phyloP scores from a whole-genome alignment of 192 early-diverging fungal genomes.

The Coemansia sp. region DNA sequence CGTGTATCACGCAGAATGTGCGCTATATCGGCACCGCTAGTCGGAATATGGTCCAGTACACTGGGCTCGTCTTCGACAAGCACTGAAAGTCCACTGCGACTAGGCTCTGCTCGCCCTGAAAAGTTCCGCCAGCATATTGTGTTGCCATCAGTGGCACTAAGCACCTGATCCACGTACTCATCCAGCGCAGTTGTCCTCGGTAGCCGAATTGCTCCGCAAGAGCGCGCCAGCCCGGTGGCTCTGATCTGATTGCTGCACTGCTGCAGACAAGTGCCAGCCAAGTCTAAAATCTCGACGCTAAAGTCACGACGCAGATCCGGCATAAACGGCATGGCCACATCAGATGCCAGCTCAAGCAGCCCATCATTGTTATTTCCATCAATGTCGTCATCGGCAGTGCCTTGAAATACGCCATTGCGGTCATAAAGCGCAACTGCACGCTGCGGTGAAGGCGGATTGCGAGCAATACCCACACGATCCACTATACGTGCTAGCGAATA shows the following conservation, averaged over 20 bases:
- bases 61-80: slow-evolving; percentile 44
- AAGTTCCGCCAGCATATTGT: neutral
- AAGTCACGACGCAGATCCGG: slow-evolving; percentile 47
- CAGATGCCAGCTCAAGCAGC: slow-evolving; percentile 24
- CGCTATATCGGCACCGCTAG: slow-evolving; percentile 16
- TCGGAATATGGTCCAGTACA: neutral
- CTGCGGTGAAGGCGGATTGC: slow-evolving; percentile 3
- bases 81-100: slow-evolving; percentile 15
- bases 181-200: slow-evolving; percentile 42
- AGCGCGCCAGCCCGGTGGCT: slow-evolving; percentile 23
- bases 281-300: slow-evolving; percentile 45
- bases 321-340: slow-evolving; percentile 16
- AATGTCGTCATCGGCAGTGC: slow-evolving; percentile 7
- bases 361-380: slow-evolving; percentile 15
- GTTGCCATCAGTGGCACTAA: neutral
- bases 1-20: slow-evolving; percentile 30
- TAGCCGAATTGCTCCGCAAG: slow-evolving; percentile 36
- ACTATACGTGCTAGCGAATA: slow-evolving; percentile 30
- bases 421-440: slow-evolving; percentile 28
- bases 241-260: slow-evolving; percentile 45
- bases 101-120: neutral
- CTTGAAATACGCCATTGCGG: slow-evolving; percentile 37
- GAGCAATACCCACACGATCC: slow-evolving; percentile 21
- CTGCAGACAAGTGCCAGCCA: slow-evolving; percentile 50
- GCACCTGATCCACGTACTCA: slow-evolving; percentile 26